Conservation (phyloP, 805 yeast genomes). For the Maudiozyma turicensis region DNA sequence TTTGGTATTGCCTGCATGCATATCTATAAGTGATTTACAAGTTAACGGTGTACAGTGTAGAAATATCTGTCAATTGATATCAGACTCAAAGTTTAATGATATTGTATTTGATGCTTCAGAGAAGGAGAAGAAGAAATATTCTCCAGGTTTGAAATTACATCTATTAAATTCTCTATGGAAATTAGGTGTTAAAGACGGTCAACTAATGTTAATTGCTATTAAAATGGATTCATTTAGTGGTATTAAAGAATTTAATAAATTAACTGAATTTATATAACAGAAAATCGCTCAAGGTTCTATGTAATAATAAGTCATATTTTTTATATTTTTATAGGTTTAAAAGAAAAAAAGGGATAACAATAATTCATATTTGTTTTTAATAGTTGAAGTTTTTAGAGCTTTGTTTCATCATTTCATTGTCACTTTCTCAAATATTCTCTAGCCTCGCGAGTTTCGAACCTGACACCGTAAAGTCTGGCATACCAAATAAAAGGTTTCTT, state of each 20-base stretch:
- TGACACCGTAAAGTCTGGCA: no score
- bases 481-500: no score
- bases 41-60: constrained; percentile 12
- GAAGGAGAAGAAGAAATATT: constrained; percentile 1
- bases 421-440: no score
- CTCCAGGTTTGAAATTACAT: constrained; percentile 14
- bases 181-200: constrained; percentile 12
- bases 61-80: constrained; percentile 12
- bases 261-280: constrained; percentile 9
- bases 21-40: constrained; percentile 12
- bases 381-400: no score
- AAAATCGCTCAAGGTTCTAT: not conserved
- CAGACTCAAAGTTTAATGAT: constrained; percentile 8
- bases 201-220: constrained; percentile 15
- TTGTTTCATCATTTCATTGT: no score
- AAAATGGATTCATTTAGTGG: constrained; percentile 15
- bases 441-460: no score
- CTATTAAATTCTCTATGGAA: constrained; percentile 19
- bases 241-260: constrained; percentile 16
- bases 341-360: no score
- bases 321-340: no score
- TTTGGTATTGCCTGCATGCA: constrained; percentile 14
- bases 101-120: constrained; percentile 8
- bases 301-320: not conserved
- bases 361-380: no score